These are phyloP conservation scores for Rhododendron henanense DNA, from an alignment of 148 eudicot species.

Conservation along the genomic window DNA sequence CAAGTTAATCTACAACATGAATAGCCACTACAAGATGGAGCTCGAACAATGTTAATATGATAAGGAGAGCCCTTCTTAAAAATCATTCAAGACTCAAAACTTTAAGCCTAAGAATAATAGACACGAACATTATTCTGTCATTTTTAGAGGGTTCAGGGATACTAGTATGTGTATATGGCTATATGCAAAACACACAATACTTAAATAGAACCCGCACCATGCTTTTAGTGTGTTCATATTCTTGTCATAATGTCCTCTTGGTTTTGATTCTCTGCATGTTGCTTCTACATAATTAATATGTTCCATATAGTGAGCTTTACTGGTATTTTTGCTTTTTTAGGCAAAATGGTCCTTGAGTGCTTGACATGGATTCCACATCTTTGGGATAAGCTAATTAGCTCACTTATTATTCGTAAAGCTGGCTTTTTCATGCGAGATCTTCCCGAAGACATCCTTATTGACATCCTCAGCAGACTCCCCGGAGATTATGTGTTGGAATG, in stretches of 20 bases:
- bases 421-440: neutral
- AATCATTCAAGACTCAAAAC: too few species aligned
- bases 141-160: neutral
- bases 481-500: neutral
- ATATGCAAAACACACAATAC: too few species aligned
- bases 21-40: too few species aligned
- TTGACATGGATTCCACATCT: conserved; percentile 4
- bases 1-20: too few species aligned
- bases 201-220: too few species aligned
- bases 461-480: neutral
- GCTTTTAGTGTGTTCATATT: neutral
- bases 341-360: neutral
- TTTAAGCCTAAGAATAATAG: too few species aligned
- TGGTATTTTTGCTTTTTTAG: neutral
- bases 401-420: too few species aligned
- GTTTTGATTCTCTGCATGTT: neutral
- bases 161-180: neutral
- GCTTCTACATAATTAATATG: neutral
- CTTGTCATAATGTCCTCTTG: neutral
- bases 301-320: neutral
- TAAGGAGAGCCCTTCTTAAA: too few species aligned
- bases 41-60: too few species aligned
- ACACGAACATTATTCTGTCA: neutral
- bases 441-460: neutral
- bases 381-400: neutral